Percentiles rank a stretch among this genome's conserved stretches.
These are phyloP conservation scores for Avena sativa DNA, from an alignment of 176 grass and related monocot genomes.

Conservation along the genomic window DNA sequence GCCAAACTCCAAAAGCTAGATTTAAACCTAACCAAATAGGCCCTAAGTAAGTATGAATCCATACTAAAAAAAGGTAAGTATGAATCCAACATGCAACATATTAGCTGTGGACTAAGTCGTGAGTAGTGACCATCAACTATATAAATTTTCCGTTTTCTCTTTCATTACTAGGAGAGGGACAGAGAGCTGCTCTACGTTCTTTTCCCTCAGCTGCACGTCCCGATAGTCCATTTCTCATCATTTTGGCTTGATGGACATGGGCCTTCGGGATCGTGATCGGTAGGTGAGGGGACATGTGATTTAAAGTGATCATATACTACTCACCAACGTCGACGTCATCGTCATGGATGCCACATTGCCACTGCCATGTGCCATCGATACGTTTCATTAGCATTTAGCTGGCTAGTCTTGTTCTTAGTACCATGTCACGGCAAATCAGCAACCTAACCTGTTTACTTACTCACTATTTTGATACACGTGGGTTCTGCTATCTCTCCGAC, in stretches of 20 bases:
- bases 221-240: neutral
- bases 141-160: neutral
- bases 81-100: neutral
- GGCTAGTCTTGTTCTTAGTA: constrained; percentile 37
- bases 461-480: neutral
- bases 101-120: neutral
- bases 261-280: constrained; percentile 38
- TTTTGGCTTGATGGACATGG: constrained; percentile 18
- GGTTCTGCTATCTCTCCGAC: constrained; percentile 7
- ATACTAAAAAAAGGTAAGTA: too few relatives aligned
- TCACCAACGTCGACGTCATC: constrained; percentile 34
- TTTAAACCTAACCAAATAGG: too few relatives aligned
- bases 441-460: constrained; percentile 40
- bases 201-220: neutral
- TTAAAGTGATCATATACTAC: constrained; percentile 36
- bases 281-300: constrained; percentile 48
- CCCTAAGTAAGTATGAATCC: too few relatives aligned
- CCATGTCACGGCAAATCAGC: constrained; percentile 30
- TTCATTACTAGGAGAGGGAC: neutral
- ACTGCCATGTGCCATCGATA: neutral
- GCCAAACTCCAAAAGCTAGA: too few relatives aligned
- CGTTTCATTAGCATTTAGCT: constrained; percentile 26
- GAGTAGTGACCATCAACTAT: neutral
- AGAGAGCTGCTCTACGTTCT: neutral
- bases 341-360: constrained; percentile 16